Evolutionary conservation across 2,329 filamentous ascomycete genomes (phyloP).

Genomic region (Acrodontium crateriforme): DNA sequence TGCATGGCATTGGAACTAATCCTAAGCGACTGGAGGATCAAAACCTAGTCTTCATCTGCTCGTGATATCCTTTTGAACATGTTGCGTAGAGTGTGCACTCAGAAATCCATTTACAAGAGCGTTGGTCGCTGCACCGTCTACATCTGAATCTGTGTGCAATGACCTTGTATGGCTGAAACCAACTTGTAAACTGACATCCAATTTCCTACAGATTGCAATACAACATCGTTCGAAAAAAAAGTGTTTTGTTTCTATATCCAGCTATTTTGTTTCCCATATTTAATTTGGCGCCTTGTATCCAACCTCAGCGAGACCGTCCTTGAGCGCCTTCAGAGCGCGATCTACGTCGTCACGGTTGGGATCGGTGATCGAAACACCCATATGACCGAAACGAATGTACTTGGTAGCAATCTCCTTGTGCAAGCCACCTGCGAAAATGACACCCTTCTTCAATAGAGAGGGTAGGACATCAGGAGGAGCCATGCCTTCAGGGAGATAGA

Average conservation of each 20-base stretch:
- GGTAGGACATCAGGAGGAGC: slow-evolving; percentile 73
- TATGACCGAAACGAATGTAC: slow-evolving; percentile 94
- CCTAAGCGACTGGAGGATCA: too few relatives aligned
- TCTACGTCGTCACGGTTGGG: slow-evolving; percentile 68
- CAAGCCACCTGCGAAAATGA: slow-evolving; percentile 87
- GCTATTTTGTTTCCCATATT: neutral
- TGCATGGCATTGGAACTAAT: too few relatives aligned
- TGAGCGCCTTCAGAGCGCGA: slow-evolving; percentile 65
- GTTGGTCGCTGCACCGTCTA: too few relatives aligned
- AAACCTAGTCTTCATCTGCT: too few relatives aligned
- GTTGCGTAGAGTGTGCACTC: too few relatives aligned
- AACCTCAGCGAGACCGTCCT: slow-evolving; percentile 59
- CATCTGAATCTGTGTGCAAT: too few relatives aligned
- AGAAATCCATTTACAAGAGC: too few relatives aligned
- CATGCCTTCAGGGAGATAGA: slow-evolving; percentile 79
- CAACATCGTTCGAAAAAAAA: neutral
- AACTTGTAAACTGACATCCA: too few relatives aligned
- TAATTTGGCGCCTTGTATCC: slow-evolving; percentile 39
- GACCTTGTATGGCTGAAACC: too few relatives aligned
- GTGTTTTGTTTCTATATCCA: neutral
- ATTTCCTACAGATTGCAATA: too few relatives aligned
- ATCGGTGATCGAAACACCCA: slow-evolving; percentile 88
- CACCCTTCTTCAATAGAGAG: slow-evolving; percentile 69
- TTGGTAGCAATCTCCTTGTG: slow-evolving; percentile 90
- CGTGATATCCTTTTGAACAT: too few relatives aligned